These are phyloP conservation scores for Zalerion maritima DNA, from an alignment of 495 filamentous ascomycete genomes.

Conservation along the genomic window DNA sequence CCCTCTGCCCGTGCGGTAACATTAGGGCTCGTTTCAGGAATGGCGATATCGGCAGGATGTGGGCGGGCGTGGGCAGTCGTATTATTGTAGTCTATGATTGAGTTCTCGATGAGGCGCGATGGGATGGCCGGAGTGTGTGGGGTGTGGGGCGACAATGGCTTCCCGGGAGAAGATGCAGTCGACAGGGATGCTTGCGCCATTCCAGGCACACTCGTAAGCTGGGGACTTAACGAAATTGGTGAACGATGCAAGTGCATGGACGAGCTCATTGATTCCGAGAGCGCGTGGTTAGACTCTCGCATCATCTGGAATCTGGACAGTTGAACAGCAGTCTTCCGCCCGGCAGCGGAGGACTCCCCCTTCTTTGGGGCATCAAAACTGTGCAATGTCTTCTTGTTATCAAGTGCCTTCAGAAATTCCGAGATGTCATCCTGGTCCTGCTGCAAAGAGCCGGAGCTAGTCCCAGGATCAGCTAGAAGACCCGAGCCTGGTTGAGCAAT, in stretches of 20 bases:
- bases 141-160: constrained; percentile 84
- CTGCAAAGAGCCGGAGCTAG: constrained; percentile 64
- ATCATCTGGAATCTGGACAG: constrained; percentile 68
- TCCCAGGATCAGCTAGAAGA: constrained; percentile 55
- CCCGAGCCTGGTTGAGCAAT: constrained; percentile 74
- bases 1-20: constrained; percentile 26
- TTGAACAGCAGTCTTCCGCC: constrained; percentile 50
- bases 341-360: constrained; percentile 41
- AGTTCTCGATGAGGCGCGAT: constrained; percentile 79
- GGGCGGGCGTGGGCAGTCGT: no score
- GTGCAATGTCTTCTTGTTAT: constrained; percentile 63
- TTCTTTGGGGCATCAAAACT: constrained; percentile 46
- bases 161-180: constrained; percentile 75
- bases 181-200: constrained; percentile 77
- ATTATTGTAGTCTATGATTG: constrained; percentile 68
- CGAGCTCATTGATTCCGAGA: constrained; percentile 80
- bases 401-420: constrained; percentile 77
- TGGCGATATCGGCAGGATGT: constrained; percentile 32
- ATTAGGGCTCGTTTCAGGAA: constrained; percentile 21
- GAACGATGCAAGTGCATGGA: constrained; percentile 72
- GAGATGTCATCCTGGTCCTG: constrained; percentile 85
- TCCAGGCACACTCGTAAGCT: constrained; percentile 66
- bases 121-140: constrained; percentile 89
- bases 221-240: constrained; percentile 69
- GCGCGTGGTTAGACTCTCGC: constrained; percentile 68